Evolutionary conservation across 805 yeast genomes (phyloP).

Genomic region (Wickerhamiella alocasiicola): DNA sequence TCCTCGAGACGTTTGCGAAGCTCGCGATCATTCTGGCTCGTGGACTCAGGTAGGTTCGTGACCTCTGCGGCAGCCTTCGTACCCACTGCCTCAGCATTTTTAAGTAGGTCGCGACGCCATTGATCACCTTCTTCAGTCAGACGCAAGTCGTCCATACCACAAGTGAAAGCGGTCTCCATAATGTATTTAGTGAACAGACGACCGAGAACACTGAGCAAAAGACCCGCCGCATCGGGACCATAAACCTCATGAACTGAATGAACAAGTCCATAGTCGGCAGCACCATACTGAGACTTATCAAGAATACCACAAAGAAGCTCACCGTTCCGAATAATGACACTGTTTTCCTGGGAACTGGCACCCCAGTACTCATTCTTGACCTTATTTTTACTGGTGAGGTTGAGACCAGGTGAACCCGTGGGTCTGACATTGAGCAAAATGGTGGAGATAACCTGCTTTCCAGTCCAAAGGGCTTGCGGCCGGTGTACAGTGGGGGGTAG

Average conservation of each 20-base stretch:
- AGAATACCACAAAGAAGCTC: conserved; percentile 82
- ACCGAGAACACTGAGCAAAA: conserved; percentile 82
- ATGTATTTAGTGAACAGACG: conserved; percentile 88
- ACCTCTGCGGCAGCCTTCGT: conserved; percentile 90
- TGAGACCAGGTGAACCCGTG: conserved; percentile 77
- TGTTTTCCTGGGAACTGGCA: conserved; percentile 66
- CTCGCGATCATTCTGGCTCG: conserved; percentile 51
- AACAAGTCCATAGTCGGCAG: conserved; percentile 90
- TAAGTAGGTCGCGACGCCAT: conserved; percentile 75
- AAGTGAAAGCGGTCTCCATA: conserved; percentile 85
- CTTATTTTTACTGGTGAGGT: conserved; percentile 72
- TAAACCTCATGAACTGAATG: conserved; percentile 94
- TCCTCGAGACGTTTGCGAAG: conserved; percentile 82
- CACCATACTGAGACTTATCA: conserved; percentile 98
- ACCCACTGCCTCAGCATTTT: conserved; percentile 70
- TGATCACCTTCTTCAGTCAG: conserved; percentile 81
- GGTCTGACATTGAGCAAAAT: conserved; percentile 82
- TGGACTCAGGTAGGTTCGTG: conserved; percentile 53
- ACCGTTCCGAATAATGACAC: conserved; percentile 76
- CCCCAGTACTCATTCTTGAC: conserved; percentile 95
- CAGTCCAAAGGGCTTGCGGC: conserved; percentile 93
- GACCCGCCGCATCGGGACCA: conserved; percentile 84
- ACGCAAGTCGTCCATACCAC: conserved; percentile 99
- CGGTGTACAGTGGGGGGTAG: conserved; percentile 81
- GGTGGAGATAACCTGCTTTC: conserved; percentile 94